A percentile compares a stretch with the other conserved stretches of the same genome.
Evolutionary conservation across 371 early-diverging fungal genomes (phyloP).

Genomic region (Mucor piriformis): DNA sequence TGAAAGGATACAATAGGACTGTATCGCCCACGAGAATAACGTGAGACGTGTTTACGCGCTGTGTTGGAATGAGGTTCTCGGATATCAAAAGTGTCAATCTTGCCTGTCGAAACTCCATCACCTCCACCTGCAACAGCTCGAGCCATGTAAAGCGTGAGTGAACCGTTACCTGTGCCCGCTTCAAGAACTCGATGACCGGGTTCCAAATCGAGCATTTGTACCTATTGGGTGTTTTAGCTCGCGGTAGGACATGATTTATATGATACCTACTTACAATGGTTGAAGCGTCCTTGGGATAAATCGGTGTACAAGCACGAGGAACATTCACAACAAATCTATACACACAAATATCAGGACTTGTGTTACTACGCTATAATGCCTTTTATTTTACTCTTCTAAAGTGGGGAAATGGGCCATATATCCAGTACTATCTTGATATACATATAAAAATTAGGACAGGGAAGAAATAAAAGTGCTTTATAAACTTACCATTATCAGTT

Average conservation of each 20-base stretch:
- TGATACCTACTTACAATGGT: constrained; percentile 65
- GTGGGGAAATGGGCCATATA: constrained; percentile 74
- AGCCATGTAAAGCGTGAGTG: constrained; percentile 70
- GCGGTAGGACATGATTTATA: too few species aligned
- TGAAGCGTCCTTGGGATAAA: constrained; percentile 78
- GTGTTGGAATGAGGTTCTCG: constrained; percentile 51
- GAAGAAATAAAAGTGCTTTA: neutral
- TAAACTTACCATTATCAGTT: constrained; percentile 50
- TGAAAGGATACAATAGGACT: constrained; percentile 52
- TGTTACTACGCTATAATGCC: too few species aligned
- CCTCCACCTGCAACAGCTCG: constrained; percentile 53
- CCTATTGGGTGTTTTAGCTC: constrained; percentile 21
- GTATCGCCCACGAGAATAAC: constrained; percentile 63
- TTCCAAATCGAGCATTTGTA: constrained; percentile 63
- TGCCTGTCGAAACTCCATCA: constrained; percentile 35
- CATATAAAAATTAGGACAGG: too few species aligned
- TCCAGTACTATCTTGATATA: constrained; percentile 22
- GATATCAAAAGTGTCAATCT: constrained; percentile 67
- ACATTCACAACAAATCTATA: constrained; percentile 59
- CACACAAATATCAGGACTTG: neutral
- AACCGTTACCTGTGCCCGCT: constrained; percentile 80
- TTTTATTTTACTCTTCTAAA: constrained; percentile 70
- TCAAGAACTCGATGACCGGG: constrained; percentile 70
- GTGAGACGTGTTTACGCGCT: constrained; percentile 57
- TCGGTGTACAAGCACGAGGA: constrained; percentile 68